These are phyloP conservation scores for Starmerella potacharoeniae DNA, from an alignment of 805 yeast genomes.

Conservation along the genomic window DNA sequence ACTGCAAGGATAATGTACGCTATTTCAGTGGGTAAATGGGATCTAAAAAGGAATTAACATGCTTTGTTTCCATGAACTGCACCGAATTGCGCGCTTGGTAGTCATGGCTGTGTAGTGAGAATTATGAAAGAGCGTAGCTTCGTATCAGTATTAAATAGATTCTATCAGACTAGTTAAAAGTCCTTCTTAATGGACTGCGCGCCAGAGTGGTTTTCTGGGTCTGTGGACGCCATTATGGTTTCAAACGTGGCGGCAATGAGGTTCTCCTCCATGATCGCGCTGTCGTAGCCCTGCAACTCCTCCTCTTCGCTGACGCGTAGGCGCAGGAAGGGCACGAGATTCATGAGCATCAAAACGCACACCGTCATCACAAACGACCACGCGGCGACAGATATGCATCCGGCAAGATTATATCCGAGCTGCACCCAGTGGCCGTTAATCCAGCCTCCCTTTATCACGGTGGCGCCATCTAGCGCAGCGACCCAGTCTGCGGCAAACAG, in stretches of 20 bases:
- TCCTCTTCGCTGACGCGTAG: constrained; percentile 8
- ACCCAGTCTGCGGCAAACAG: constrained; percentile 37
- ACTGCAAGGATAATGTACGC: no score
- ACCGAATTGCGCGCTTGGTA: no score
- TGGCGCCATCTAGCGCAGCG: constrained; percentile 12
- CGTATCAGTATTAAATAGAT: no score
- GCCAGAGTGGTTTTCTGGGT: not conserved
- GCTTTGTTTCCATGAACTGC: no score
- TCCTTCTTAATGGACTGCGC: not conserved
- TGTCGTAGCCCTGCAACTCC: constrained; percentile 9
- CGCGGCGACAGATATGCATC: constrained; percentile 10
- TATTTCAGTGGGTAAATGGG: no score
- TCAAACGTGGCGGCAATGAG: not conserved
- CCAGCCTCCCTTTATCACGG: constrained; percentile 13
- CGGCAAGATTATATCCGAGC: constrained; percentile 13
- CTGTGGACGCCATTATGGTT: not conserved
- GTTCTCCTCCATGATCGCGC: constrained; percentile 11
- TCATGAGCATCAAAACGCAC: constrained; percentile 4
- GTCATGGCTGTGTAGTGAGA: no score
- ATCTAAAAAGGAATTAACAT: no score
- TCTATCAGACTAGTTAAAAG: not conserved
- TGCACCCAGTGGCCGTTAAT: constrained; percentile 14
- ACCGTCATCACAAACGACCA: constrained; percentile 12
- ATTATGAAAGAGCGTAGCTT: no score
- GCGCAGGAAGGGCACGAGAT: constrained; percentile 8